Evolutionary conservation across 352 stramenopile species (phyloP), one percentile per base, ranked within the genome.

Genomic region (Pythium grandisporangium): DNA sequence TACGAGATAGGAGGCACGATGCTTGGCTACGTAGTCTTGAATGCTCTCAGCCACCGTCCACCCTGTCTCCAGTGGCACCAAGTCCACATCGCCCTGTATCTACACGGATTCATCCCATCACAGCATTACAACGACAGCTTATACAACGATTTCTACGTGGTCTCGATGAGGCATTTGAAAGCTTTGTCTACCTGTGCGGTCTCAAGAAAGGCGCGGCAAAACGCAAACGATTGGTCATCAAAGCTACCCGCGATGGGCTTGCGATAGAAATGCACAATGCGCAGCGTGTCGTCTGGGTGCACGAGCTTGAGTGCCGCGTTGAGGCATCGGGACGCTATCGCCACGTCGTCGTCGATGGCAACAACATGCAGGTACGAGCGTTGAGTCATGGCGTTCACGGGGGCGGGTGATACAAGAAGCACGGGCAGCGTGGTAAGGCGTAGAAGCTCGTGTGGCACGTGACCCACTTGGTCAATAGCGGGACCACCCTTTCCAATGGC

Each of bases 231-330:
- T 22, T 60, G 23, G 5, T 51, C 30, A 34, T 81, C 57, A 23
- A 53, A 71, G 24, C 51, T 50, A 0, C 53, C 68, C 20, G 70
- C 38, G 4, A 82, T 41, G 5, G 63, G 64, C 6, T 62, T 63
- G 24, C 70, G 54, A 53, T 70, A 80, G 36, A 86, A 86, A 45
- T 84, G 68, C 13, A 86, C 68, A 21, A 86, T 37, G 2, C 61
- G 63, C 14, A 83, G 36, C 29, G 36, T 34, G 42, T 86, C 69
- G 1, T 39, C 45, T 0, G 69, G 53, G 1, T 55, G 58, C 57
- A 82, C 70, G 5, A 87, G 43, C 45, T 87, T 83, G 24, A 87
- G 53, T 5, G 58, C 53, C 6, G 67, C 62, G 10, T 74, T 64
- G 3, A 83, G 39, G 11, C 68, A 84, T 10, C 58, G 61, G 8